A percentile compares a stretch with the other conserved stretches of the same genome.
phyloP scores from a whole-genome alignment of 2,329 filamentous ascomycete species.

The Zymoseptoria brevis region DNA sequence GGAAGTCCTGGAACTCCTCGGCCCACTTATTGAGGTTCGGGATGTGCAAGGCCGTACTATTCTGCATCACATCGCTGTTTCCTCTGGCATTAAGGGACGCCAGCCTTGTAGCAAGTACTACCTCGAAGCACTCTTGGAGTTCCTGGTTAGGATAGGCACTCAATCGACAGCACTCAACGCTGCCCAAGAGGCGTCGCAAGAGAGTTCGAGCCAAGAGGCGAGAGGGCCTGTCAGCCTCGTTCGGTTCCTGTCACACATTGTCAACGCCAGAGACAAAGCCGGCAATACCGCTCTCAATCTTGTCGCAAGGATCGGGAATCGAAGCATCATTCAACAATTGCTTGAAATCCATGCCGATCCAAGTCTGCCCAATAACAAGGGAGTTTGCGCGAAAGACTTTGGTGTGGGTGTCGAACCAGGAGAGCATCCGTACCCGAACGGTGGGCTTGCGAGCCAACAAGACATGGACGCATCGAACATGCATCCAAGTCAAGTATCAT shows the following conservation, averaged over 20 bases:
- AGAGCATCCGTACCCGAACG: slow-evolving; percentile 19
- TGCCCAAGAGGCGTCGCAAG: slow-evolving; percentile 42
- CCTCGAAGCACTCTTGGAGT: slow-evolving; percentile 86
- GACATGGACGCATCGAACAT: not conserved
- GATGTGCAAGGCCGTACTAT: slow-evolving; percentile 87
- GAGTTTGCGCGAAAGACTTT: slow-evolving; percentile 85
- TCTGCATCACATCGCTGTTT: slow-evolving; percentile 90
- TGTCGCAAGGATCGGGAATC: slow-evolving; percentile 84
- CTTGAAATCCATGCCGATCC: slow-evolving; percentile 91
- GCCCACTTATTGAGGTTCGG: slow-evolving; percentile 80
- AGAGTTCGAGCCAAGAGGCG: slow-evolving; percentile 7
- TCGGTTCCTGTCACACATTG: slow-evolving; percentile 92
- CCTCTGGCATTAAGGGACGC: slow-evolving; percentile 88
- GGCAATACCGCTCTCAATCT: slow-evolving; percentile 94
- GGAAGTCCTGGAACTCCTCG: slow-evolving; percentile 79
- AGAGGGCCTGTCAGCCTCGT: slow-evolving; percentile 71
- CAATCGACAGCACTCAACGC: slow-evolving; percentile 17
- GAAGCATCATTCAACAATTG: slow-evolving; percentile 92
- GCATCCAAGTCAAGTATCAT: not conserved
- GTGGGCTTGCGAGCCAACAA: slow-evolving; percentile 20
- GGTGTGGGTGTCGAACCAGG: slow-evolving; percentile 68
- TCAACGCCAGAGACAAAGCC: slow-evolving; percentile 87
- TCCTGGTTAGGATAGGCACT: slow-evolving; percentile 71
- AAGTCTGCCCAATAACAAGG: slow-evolving; percentile 83
- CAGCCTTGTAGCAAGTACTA: slow-evolving; percentile 92